These are phyloP conservation scores for Phytophthora sp. DNA, from an alignment of 352 stramenopile genomes.

Conservation along the genomic window DNA sequence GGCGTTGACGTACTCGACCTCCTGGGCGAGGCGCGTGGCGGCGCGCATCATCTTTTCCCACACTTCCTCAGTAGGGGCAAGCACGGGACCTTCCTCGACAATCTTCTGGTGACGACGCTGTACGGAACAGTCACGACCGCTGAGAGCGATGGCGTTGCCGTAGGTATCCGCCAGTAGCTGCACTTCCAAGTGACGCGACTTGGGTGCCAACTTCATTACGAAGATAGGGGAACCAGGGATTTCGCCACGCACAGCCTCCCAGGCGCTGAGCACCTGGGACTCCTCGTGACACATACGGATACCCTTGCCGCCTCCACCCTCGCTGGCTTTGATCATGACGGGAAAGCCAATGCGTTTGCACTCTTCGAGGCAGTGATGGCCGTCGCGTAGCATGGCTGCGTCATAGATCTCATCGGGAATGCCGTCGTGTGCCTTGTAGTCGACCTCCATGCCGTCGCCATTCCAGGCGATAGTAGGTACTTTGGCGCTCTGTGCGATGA, in stretches of 20 bases:
- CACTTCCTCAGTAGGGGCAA: constrained; percentile 92
- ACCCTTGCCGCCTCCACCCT: constrained; percentile 99
- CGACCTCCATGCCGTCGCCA: constrained; percentile 93
- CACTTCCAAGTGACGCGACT: constrained; percentile 99
- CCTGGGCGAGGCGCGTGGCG: constrained; percentile 96
- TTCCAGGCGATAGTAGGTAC: constrained; percentile 99
- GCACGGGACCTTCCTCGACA: constrained; percentile 98
- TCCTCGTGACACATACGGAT: constrained; percentile 96
- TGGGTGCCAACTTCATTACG: constrained; percentile 98
- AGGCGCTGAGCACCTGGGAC: constrained; percentile 94
- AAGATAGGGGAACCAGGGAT: constrained; percentile 99
- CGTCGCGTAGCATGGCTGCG: constrained; percentile 92
- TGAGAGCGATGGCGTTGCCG: constrained; percentile 98
- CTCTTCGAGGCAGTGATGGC: constrained; percentile 92
- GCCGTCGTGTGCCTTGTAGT: constrained; percentile 85
- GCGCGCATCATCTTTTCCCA: constrained; percentile 99
- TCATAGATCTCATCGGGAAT: constrained; percentile 97
- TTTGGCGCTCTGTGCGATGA: constrained; percentile 99
- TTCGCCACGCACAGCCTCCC: constrained; percentile 97
- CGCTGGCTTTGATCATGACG: constrained; percentile 99
- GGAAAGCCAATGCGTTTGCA: constrained; percentile 97
- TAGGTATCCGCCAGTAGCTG: constrained; percentile 99
- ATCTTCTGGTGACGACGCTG: constrained; percentile 99
- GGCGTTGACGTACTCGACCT: constrained; percentile 99
- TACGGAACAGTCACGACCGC: constrained; percentile 99